These are phyloP conservation scores for Quercus aquifolioides DNA, from an alignment of 306 rosid species.

Conservation along the genomic window DNA sequence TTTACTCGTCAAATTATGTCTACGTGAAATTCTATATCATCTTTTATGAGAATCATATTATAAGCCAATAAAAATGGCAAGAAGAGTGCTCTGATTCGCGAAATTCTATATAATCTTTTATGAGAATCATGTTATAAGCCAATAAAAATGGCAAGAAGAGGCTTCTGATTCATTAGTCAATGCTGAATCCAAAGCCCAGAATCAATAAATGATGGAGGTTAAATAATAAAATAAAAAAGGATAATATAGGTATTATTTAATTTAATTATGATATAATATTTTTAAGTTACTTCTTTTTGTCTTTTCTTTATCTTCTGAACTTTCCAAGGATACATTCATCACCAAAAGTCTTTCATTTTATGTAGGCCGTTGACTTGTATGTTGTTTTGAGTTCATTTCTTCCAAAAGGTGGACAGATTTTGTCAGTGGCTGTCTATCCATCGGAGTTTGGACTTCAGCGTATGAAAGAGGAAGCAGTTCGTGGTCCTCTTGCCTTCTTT, in stretches of 20 bases:
- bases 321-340: background rate
- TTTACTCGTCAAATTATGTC: background rate
- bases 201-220: background rate
- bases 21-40: background rate
- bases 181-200: background rate
- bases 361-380: conserved; percentile 78
- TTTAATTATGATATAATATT: conserved; percentile 2
- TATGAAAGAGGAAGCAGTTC: conserved; percentile 81
- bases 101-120: background rate
- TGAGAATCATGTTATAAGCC: background rate
- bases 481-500: conserved; percentile 75
- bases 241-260: background rate
- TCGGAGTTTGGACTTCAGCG: conserved; percentile 91
- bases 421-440: conserved; percentile 79
- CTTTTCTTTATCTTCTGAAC: background rate
- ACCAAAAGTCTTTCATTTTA: conserved; percentile 4
- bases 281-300: background rate
- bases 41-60: background rate
- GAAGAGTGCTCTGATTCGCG: background rate
- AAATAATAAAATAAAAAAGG: no score
- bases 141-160: background rate
- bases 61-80: background rate
- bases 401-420: conserved; percentile 62
- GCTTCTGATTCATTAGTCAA: background rate
- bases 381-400: conserved; percentile 67